These are phyloP conservation scores for Neodidymelliopsis sp. DNA, from an alignment of 2,329 filamentous ascomycete species.

Conservation along the genomic window DNA sequence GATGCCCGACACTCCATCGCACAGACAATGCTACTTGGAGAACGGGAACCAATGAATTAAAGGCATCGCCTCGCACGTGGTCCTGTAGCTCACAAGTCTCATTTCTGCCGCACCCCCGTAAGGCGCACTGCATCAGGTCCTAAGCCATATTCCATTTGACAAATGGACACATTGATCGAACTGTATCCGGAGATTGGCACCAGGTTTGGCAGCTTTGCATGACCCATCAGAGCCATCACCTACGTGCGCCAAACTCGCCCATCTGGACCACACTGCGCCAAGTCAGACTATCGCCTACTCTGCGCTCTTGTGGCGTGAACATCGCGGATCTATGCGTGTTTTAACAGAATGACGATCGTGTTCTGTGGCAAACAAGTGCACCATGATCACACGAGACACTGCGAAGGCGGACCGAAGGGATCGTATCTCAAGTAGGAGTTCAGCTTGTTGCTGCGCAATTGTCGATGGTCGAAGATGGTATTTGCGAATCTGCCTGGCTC, in stretches of 20 bases:
- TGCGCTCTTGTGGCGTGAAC: not conserved
- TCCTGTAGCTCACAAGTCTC: constrained; percentile 3
- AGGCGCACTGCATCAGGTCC: constrained; percentile 9
- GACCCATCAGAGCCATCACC: constrained; percentile 5
- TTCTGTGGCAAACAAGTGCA: not conserved
- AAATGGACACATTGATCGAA: not conserved
- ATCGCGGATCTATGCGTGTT: not conserved
- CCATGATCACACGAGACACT: not conserved
- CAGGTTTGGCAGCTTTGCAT: constrained; percentile 12
- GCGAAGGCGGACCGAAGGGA: not conserved
- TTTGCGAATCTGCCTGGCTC: not conserved
- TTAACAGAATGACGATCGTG: not conserved
- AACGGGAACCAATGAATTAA: not conserved
- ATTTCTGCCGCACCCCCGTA: not conserved
- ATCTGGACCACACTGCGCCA: constrained; percentile 6
- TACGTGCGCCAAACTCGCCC: not conserved
- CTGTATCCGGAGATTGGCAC: constrained; percentile 14
- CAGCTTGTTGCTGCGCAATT: not conserved
- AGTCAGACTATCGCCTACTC: constrained; percentile 2
- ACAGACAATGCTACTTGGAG: too few relatives aligned
- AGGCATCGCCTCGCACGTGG: constrained; percentile 2
- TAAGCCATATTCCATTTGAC: constrained; percentile 5
- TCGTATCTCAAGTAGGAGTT: not conserved
- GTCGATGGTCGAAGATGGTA: too few relatives aligned
- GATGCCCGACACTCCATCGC: too few relatives aligned